A percentile compares a stretch with the other conserved stretches of the same genome.
Conservation (phyloP, 805 yeast genomes). For the Candida michaelii region DNA sequence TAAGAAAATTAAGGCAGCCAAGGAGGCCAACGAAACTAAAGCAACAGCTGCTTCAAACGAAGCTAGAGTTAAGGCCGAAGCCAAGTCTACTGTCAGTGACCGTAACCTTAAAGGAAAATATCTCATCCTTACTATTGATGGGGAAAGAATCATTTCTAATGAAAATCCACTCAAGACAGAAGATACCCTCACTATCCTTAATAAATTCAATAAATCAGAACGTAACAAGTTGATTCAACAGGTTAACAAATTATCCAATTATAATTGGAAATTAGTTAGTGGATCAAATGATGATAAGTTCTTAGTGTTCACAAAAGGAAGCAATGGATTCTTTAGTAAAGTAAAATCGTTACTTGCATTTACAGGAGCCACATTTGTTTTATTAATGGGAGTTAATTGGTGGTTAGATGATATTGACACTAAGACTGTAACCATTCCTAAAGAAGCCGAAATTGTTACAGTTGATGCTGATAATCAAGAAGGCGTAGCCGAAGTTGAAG, state of each 20-base stretch:
- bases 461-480: no score
- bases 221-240: constrained; percentile 32
- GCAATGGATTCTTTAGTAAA: constrained; percentile 9
- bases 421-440: no score
- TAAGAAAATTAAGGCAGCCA: no score
- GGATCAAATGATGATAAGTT: constrained; percentile 22
- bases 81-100: no score
- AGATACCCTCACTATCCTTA: constrained; percentile 43
- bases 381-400: constrained; percentile 24
- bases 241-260: constrained; percentile 43
- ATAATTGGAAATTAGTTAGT: constrained; percentile 57
- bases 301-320: constrained; percentile 15
- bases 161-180: constrained; percentile 35
- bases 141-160: constrained; percentile 30
- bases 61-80: neutral
- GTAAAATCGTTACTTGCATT: constrained; percentile 25
- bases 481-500: no score
- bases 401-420: constrained; percentile 14
- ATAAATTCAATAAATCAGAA: constrained; percentile 33
- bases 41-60: neutral
- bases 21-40: neutral
- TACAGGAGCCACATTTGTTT: constrained; percentile 24
- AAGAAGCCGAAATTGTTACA: no score
- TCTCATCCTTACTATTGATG: constrained; percentile 33
- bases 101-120: constrained; percentile 20